These are phyloP conservation scores for Emericellopsis cladophorae DNA, from an alignment of 2,329 filamentous ascomycete genomes.

Conservation along the genomic window DNA sequence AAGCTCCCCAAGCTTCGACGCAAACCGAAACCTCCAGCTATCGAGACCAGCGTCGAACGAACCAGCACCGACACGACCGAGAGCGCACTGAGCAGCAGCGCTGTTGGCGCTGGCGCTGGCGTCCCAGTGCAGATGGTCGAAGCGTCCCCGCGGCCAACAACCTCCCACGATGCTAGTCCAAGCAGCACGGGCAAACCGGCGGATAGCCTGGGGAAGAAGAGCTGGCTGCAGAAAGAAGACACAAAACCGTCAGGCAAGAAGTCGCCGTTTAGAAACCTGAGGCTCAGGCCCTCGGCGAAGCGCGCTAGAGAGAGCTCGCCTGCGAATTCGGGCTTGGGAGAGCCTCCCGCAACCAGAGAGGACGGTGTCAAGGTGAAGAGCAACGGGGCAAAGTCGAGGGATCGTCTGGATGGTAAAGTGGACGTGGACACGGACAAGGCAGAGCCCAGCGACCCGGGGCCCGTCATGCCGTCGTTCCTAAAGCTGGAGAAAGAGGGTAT, in stretches of 20 bases:
- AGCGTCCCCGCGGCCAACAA: no score
- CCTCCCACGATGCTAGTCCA: background rate
- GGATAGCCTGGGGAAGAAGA: conserved; percentile 1
- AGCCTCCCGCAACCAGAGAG: background rate
- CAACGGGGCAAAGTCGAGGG: conserved; percentile 17
- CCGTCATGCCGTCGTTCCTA: conserved; percentile 25
- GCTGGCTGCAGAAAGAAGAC: background rate
- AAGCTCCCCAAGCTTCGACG: conserved; percentile 28
- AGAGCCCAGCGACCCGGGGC: conserved; percentile 3
- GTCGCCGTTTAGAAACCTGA: conserved; percentile 29
- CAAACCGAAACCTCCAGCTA: conserved; percentile 28
- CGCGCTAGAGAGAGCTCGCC: conserved; percentile 30
- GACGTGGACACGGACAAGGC: background rate
- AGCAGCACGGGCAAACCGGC: background rate
- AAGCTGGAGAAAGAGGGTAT: conserved; percentile 22
- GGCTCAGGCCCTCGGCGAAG: conserved; percentile 31
- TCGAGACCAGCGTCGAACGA: conserved; percentile 25
- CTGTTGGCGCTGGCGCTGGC: no score
- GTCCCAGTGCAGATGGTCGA: no score
- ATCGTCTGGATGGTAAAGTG: background rate
- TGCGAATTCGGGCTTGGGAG: conserved; percentile 12
- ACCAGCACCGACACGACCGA: conserved; percentile 14
- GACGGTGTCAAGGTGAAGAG: conserved; percentile 15
- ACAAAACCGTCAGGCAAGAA: conserved; percentile 12
- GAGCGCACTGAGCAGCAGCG: conserved; percentile 11